Percentiles rank a stretch among this genome's conserved stretches.
These are phyloP conservation scores for Hypholoma fasciculare DNA, from an alignment of 768 basidiomycete genomes.

Conservation along the genomic window DNA sequence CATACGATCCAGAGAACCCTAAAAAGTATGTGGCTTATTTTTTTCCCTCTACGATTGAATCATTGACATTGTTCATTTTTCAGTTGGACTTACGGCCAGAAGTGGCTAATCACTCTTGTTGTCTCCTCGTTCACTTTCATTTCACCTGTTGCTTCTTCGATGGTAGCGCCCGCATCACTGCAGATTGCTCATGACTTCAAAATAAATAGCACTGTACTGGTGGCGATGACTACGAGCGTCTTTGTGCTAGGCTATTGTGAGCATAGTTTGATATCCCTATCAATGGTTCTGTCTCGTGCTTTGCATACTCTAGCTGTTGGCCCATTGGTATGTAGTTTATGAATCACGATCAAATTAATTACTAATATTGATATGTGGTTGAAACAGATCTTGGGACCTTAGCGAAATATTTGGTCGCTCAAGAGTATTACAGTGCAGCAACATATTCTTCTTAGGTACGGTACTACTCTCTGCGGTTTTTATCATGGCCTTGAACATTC, in stretches of 20 bases:
- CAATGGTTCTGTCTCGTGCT: background rate
- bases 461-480: no score
- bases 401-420: slow-evolving; percentile 74
- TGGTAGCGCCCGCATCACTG: slow-evolving; percentile 64
- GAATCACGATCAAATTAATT: background rate
- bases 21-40: slow-evolving; percentile 43
- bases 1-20: slow-evolving; percentile 59
- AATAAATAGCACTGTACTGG: slow-evolving; percentile 45
- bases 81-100: background rate
- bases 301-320: slow-evolving; percentile 41
- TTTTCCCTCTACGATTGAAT: background rate
- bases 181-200: slow-evolving; percentile 57
- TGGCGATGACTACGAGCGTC: slow-evolving; percentile 58
- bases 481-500: background rate
- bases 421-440: slow-evolving; percentile 58
- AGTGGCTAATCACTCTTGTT: slow-evolving; percentile 47
- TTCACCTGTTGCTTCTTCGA: slow-evolving; percentile 67
- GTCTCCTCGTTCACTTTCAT: slow-evolving; percentile 72
- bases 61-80: background rate
- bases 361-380: background rate
- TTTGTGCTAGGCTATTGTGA: slow-evolving; percentile 42
- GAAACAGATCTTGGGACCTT: slow-evolving; percentile 54
- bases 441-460: slow-evolving; percentile 66
- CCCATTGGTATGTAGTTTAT: slow-evolving; percentile 36
- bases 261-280: background rate